Evolutionary conservation across 257 asterid genomes (phyloP), one percentile per base, ranked within the genome.

Genomic region (Solanum verrucosum): DNA sequence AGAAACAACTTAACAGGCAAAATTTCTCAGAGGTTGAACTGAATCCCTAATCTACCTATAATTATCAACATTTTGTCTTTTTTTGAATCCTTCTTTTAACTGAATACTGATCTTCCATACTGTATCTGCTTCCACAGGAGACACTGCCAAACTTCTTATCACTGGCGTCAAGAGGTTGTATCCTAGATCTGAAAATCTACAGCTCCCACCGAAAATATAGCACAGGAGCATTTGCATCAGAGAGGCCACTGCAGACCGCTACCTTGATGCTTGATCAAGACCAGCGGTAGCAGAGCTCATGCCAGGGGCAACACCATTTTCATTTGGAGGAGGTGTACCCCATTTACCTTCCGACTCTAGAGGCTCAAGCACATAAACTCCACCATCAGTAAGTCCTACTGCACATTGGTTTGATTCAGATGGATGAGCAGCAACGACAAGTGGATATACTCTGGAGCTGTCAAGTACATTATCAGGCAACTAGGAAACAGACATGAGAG

Each of bases 341-440:
- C 95, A 94, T 33, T 85, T 90, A 9, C 94, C 97, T 88, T 92
- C 93, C 0, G 91, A 34, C 84, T 91, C 95, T 38, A 89, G 88
- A 35, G 96, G 97, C 91, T 95, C 98, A 13, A 95, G 88, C 87
- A 95, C 96, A 67, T 90, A 89, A 33, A 95, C 96, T 27, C 93
- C 90, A 6, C 98, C 98, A 88, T 95, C 97, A 3, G 91, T 91
- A 37, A 95, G 92, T 40, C 97, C 97, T 86, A 95, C 35, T 1
- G 97, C 97, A 23, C 94, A 92, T 89, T 95, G 98, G 78, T 92
- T 91, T 6, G 94, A 87, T 86, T 93, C 92, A 6, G 88, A 87
- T 52, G 98, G 96, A 92, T 94, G 96, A 82, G 94, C 92, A 6
- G 98, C 89, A 87, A 94, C 73, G 25, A 88, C 94, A 72, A 93